phyloP scores from a whole-genome alignment of 495 filamentous ascomycete genomes.

The Trichoderma asperelloides region DNA sequence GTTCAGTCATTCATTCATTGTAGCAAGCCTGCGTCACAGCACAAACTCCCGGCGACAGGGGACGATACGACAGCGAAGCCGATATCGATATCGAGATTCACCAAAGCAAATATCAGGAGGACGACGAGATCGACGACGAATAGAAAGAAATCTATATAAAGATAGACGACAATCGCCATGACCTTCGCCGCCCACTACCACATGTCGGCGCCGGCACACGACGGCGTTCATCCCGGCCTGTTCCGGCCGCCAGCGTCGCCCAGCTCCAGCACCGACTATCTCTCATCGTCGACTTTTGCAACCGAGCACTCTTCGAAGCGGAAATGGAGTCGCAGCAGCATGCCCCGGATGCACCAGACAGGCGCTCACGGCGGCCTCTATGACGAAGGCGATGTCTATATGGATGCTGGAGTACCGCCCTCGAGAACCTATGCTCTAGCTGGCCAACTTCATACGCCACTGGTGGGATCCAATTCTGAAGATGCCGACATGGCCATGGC shows the following conservation, averaged over 20 bases:
- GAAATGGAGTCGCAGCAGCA: slow-evolving; percentile 27
- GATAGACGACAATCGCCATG: slow-evolving; percentile 19
- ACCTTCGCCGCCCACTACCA: slow-evolving; percentile 33
- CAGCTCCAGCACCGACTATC: slow-evolving; percentile 47
- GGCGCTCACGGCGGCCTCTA: slow-evolving; percentile 15
- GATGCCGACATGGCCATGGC: slow-evolving; percentile 34
- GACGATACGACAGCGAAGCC: background rate
- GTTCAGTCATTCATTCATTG: background rate
- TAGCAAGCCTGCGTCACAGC: background rate
- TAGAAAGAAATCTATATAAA: slow-evolving; percentile 4
- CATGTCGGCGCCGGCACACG: slow-evolving; percentile 44
- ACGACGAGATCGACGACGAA: background rate
- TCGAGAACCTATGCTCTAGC: slow-evolving; percentile 40
- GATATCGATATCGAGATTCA: background rate
- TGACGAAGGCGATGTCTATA: slow-evolving; percentile 19
- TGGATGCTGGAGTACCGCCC: slow-evolving; percentile 17
- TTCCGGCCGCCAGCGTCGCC: slow-evolving; percentile 63
- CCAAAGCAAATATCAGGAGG: background rate
- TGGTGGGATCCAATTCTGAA: slow-evolving; percentile 34
- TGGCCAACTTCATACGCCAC: slow-evolving; percentile 53
- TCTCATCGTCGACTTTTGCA: slow-evolving; percentile 13
- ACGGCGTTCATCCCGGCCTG: slow-evolving; percentile 48
- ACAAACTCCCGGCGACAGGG: background rate
- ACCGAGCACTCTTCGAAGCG: slow-evolving; percentile 20
- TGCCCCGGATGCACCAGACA: background rate